A percentile compares a stretch with the other conserved stretches of the same genome.
Conservation (phyloP, 2,329 filamentous ascomycete genomes). For the Clarireedia homoeocarpa region DNA sequence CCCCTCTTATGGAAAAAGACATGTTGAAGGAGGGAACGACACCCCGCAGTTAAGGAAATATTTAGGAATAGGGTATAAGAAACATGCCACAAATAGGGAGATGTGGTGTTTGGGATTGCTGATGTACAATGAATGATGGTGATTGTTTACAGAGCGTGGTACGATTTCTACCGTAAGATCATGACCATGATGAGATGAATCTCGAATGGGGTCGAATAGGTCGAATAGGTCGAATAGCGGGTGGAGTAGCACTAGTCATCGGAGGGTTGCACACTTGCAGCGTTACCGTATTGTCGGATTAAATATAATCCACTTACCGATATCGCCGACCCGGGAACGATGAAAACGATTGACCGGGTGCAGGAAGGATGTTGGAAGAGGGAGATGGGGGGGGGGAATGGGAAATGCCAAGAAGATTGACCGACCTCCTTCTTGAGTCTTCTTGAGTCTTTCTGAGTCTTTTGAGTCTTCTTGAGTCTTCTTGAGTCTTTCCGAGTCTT, state of each 20-base stretch:
- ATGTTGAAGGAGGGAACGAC: slow-evolving; percentile 19
- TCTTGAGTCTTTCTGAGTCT: no score
- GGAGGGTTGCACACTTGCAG: neutral
- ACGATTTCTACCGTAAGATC: slow-evolving; percentile 2
- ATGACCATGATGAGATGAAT: slow-evolving; percentile 3
- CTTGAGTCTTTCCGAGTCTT: no score
- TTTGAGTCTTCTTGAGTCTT: no score
- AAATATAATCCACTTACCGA: neutral
- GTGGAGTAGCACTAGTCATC: slow-evolving; percentile 1
- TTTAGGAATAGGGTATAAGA: slow-evolving; percentile 16
- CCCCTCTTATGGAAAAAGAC: slow-evolving; percentile 14
- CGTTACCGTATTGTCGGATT: neutral
- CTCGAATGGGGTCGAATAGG: neutral
- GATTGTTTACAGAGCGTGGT: neutral
- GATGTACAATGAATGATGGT: neutral
- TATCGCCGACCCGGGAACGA: neutral
- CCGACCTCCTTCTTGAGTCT: no score
- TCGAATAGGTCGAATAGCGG: neutral
- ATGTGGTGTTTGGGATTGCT: neutral
- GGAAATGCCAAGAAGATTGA: no score
- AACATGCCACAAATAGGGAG: slow-evolving; percentile 23
- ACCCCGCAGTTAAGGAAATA: neutral
- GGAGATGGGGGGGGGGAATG: no score
- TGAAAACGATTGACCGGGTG: no score
- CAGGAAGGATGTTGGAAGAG: no score